Conservation (phyloP, 2,329 filamentous ascomycete genomes). For the Xylaria sp. region DNA sequence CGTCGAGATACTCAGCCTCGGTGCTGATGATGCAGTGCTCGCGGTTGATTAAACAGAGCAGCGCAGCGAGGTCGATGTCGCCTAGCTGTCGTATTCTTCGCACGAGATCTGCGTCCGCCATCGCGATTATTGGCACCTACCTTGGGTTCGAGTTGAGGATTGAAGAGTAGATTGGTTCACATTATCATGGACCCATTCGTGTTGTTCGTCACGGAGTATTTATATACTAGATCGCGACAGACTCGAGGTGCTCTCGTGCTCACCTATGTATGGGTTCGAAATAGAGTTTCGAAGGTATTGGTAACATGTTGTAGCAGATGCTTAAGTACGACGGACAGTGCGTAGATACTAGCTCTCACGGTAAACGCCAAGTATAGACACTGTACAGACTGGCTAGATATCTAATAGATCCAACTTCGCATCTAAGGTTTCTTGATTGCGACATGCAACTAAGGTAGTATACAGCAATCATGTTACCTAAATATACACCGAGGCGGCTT, state of each 20-base stretch:
- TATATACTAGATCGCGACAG: too few species aligned
- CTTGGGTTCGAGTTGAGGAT: conserved; percentile 15
- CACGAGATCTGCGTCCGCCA: conserved; percentile 67
- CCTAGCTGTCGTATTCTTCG: conserved; percentile 77
- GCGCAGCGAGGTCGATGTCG: conserved; percentile 84
- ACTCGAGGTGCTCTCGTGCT: too few species aligned
- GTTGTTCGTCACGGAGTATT: too few species aligned
- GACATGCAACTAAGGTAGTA: background rate
- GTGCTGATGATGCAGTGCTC: conserved; percentile 92
- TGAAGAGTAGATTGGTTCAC: conserved; percentile 28
- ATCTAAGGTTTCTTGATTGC: too few species aligned
- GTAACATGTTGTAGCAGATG: too few species aligned
- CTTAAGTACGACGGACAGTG: too few species aligned
- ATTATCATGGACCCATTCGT: conserved; percentile 12
- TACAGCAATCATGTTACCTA: background rate
- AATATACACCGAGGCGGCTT: background rate
- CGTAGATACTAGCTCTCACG: too few species aligned
- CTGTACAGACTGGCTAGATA: too few species aligned
- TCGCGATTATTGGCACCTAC: conserved; percentile 41
- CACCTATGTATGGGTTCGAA: too few species aligned
- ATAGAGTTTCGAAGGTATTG: too few species aligned
- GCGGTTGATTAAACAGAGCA: conserved; percentile 79
- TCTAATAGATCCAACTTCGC: too few species aligned
- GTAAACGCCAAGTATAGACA: too few species aligned
- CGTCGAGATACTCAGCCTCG: conserved; percentile 63